phyloP scores from a whole-genome alignment of 192 early-diverging fungal genomes.

The Coemansia sp. region DNA sequence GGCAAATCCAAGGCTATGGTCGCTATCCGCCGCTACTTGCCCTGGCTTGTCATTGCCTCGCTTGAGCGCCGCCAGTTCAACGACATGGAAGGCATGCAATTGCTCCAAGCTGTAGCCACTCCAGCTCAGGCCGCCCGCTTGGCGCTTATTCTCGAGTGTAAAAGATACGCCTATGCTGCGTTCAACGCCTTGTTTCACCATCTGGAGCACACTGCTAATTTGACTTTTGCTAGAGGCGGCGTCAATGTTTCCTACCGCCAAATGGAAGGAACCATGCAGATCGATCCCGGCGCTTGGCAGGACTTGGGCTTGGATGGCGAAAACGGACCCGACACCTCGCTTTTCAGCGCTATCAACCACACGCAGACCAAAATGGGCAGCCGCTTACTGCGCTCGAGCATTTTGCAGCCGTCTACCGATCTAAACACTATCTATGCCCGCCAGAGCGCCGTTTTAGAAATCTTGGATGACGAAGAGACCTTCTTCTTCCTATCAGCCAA shows the following conservation, averaged over 20 bases:
- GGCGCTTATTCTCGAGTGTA: slow-evolving; percentile 23
- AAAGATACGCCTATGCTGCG: slow-evolving; percentile 50
- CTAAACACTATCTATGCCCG: slow-evolving; percentile 40
- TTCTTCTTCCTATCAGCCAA: slow-evolving; percentile 55
- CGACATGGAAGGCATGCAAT: slow-evolving; percentile 27
- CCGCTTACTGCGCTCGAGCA: slow-evolving; percentile 71
- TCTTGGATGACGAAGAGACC: slow-evolving; percentile 50
- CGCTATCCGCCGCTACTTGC: slow-evolving; percentile 47
- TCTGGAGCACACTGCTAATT: slow-evolving; percentile 18
- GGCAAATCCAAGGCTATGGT: slow-evolving; percentile 52
- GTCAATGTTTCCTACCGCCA: slow-evolving; percentile 35
- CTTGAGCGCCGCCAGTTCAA: slow-evolving; percentile 35
- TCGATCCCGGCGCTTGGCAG: slow-evolving; percentile 50
- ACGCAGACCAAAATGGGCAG: slow-evolving; percentile 47
- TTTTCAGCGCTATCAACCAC: slow-evolving; percentile 39
- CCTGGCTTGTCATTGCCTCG: slow-evolving; percentile 33
- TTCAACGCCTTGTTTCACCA: slow-evolving; percentile 41
- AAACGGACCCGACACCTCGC: slow-evolving; percentile 11
- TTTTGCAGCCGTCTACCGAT: slow-evolving; percentile 69
- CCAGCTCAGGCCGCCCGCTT: slow-evolving; percentile 25
- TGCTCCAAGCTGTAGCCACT: slow-evolving; percentile 22
- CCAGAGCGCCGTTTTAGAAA: slow-evolving; percentile 43
- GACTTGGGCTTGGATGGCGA: slow-evolving; percentile 30
- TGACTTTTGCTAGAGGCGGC: slow-evolving; percentile 20
- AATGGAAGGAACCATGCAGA: slow-evolving; percentile 53